phyloP scores from a whole-genome alignment of 306 rosid species.

The Lupinus albus region DNA sequence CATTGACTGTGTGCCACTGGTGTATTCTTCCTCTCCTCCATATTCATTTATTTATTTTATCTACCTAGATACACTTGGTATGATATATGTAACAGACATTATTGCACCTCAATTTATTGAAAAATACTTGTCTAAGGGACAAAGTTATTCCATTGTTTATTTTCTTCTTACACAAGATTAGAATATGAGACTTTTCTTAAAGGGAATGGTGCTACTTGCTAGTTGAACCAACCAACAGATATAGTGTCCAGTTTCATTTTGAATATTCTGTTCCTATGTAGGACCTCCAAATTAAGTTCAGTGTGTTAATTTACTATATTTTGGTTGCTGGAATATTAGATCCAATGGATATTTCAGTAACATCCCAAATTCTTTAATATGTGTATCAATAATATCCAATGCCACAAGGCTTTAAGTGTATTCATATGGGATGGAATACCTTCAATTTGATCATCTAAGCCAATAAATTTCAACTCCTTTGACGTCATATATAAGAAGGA shows the following conservation, averaged over 20 bases:
- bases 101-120: too few species aligned
- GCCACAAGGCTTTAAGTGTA: constrained; percentile 9
- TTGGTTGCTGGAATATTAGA: constrained; percentile 7
- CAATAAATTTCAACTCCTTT: constrained; percentile 43
- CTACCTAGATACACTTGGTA: too few species aligned
- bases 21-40: too few species aligned
- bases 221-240: too few species aligned
- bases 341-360: constrained; percentile 39
- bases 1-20: not conserved
- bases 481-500: constrained; percentile 48
- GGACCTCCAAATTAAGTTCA: not conserved
- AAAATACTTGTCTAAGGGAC: too few species aligned
- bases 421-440: constrained; percentile 27
- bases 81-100: too few species aligned
- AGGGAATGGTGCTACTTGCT: too few species aligned
- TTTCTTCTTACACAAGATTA: too few species aligned
- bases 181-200: too few species aligned
- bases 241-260: constrained; percentile 16
- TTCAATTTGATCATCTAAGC: constrained; percentile 30
- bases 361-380: constrained; percentile 19
- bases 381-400: constrained; percentile 18
- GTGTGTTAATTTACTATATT: constrained; percentile 4
- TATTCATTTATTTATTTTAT: too few species aligned
- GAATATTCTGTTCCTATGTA: not conserved
- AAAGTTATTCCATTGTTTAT: too few species aligned